Conservation (phyloP, 2,329 filamentous ascomycete genomes). For the Talaromyces rugulosus region DNA sequence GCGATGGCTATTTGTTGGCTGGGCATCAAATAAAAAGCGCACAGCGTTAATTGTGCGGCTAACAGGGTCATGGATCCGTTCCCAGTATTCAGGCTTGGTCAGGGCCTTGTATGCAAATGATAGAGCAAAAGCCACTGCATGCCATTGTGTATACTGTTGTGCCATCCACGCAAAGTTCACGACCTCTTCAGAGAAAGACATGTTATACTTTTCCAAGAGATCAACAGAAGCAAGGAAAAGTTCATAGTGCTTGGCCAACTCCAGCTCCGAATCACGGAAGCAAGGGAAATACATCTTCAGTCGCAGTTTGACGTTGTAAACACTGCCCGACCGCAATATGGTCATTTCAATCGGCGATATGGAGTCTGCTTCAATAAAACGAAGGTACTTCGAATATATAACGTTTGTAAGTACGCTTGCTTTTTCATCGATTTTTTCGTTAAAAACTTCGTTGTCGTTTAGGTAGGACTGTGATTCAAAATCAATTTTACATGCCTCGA, state of each 20-base stretch:
- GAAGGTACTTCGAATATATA: slow-evolving; percentile 3
- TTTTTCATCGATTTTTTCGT: not conserved
- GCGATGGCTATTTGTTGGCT: not conserved
- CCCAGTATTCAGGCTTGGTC: not conserved
- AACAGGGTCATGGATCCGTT: not conserved
- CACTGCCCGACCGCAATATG: not conserved
- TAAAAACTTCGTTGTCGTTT: not conserved
- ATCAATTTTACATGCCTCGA: not conserved
- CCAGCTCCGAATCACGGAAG: not conserved
- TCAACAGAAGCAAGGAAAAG: slow-evolving; percentile 2
- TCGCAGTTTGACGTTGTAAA: slow-evolving; percentile 1
- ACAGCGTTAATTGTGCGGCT: not conserved
- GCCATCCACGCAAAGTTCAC: not conserved
- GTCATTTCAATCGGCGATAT: not conserved
- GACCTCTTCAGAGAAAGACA: not conserved
- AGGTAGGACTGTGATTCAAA: not conserved
- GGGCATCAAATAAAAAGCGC: not conserved
- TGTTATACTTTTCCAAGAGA: not conserved
- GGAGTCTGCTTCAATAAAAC: not conserved
- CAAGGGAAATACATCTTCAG: not conserved
- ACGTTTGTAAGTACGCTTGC: not conserved
- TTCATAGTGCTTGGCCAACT: not conserved
- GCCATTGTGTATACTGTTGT: slow-evolving; percentile 8
- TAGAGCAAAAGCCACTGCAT: slow-evolving; percentile 3
- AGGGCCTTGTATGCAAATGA: not conserved